Base-by-base conservation (phyloP, 345 rosid genomes). In the Raphanus sativus region DNA sequence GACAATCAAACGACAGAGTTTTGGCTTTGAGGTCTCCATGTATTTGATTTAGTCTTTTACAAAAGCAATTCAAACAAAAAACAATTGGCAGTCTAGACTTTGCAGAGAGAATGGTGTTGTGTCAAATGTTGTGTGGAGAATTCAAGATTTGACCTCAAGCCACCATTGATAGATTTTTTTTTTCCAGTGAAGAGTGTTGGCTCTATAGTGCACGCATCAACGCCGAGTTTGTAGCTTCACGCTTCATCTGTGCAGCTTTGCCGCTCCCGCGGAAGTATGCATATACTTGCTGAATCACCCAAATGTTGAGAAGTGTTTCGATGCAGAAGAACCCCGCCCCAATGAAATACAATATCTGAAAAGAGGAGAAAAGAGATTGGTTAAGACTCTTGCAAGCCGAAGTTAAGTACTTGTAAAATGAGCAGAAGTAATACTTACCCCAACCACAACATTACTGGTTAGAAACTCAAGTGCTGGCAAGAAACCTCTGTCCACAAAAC, bases 201-300 rank as follows among this genome's bases (percentile, higher is more conserved):
- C 71, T 71, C 89, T 81, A 90, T 69, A 90, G 84, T 52, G 25
- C 25, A 50, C 56, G 56, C 59, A 52, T 17, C 10, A 16, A 16
- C 16, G 54, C 6, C 1, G 25, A 52, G 10, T 52, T 52, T 52
- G 59, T 16, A 52, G 59, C 59, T 52, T 52, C 59, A 52, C 59
- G 59, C 59, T 52, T 52, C 59, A 52, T 52, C 59, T 52, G 25
- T 52, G 59, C 24, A 52, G 59, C 59, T 52, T 52, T 52, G 59
- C 59, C 59, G 16, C 59, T 52, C 59, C 59, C 59, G 16, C 59
- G 59, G 59, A 52, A 52, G 59, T 92, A 92, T 88, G 89, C 90
- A 86, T 90, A 90, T 60, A 91, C 90, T 96, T 96, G 97, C 97
- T 93, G 97, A 83, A 93, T 88, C 84, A 96, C 98, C 99, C 99